phyloP scores from a whole-genome alignment of 2,329 filamentous ascomycete genomes.

The Samsoniella hepiali region DNA sequence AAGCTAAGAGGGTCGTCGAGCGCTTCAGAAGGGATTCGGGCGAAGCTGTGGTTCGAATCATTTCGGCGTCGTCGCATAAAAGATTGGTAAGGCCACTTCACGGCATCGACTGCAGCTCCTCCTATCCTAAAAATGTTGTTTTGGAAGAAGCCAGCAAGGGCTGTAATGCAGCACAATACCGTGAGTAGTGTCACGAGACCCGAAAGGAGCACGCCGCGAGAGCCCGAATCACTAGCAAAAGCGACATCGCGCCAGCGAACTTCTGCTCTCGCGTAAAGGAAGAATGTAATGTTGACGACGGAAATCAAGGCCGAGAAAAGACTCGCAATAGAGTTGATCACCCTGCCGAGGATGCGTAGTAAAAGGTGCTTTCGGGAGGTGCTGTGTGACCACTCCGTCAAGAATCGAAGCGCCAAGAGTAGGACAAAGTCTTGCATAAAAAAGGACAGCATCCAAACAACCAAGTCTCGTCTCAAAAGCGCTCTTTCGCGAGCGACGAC shows the following conservation, averaged over 20 bases:
- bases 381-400: constrained; percentile 15
- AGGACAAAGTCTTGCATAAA: constrained; percentile 17
- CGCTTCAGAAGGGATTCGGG: neutral
- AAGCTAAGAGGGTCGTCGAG: neutral
- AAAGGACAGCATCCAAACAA: constrained; percentile 17
- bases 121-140: constrained; percentile 24
- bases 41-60: neutral
- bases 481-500: constrained; percentile 15
- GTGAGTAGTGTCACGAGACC: constrained; percentile 25
- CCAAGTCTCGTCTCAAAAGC: constrained; percentile 8
- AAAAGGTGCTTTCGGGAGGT: neutral
- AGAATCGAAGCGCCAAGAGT: neutral
- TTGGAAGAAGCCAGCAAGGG: constrained; percentile 24
- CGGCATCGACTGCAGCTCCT: constrained; percentile 16
- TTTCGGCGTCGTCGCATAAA: neutral
- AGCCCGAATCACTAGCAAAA: constrained; percentile 26
- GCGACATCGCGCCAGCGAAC: constrained; percentile 31
- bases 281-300: constrained; percentile 31
- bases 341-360: neutral
- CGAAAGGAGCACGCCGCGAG: constrained; percentile 27
- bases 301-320: constrained; percentile 7
- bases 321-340: neutral
- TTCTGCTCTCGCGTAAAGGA: constrained; percentile 29
- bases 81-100: constrained; percentile 5
- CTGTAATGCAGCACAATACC: constrained; percentile 17